Evolutionary conservation across 2,329 filamentous ascomycete species (phyloP).

Genomic region (Fusarium neocosmosporiellum): DNA sequence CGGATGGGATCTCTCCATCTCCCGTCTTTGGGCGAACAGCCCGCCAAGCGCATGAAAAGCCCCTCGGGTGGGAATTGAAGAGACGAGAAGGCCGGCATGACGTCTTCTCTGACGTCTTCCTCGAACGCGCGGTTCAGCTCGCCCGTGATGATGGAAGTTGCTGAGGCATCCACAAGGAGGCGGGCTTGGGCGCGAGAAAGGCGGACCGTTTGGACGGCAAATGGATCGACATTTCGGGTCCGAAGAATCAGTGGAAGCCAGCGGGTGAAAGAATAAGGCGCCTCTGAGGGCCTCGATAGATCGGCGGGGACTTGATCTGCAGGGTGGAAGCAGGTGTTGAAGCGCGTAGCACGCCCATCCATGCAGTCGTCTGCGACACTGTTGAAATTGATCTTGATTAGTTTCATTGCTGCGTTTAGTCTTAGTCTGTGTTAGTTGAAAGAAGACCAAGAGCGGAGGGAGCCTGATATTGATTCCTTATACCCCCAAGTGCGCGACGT

Average conservation of each 20-base stretch:
- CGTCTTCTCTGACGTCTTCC: slow-evolving; percentile 37
- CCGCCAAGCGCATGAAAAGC: slow-evolving; percentile 56
- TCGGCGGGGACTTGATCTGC: background rate
- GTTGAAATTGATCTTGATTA: background rate
- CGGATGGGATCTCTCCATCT: slow-evolving; percentile 34
- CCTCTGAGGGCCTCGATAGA: slow-evolving; percentile 31
- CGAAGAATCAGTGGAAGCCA: slow-evolving; percentile 55
- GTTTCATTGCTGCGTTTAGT: background rate
- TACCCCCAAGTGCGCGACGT: background rate
- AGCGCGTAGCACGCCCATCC: slow-evolving; percentile 5
- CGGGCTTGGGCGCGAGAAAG: slow-evolving; percentile 45
- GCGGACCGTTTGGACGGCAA: slow-evolving; percentile 43
- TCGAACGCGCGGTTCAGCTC: slow-evolving; percentile 7
- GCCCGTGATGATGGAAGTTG: slow-evolving; percentile 42
- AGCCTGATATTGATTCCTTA: background rate
- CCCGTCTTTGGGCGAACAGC: slow-evolving; percentile 58
- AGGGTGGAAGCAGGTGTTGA: slow-evolving; percentile 22
- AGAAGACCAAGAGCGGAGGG: background rate
- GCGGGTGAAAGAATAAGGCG: slow-evolving; percentile 53
- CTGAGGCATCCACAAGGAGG: slow-evolving; percentile 46
- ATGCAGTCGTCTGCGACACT: slow-evolving; percentile 7
- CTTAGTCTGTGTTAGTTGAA: background rate
- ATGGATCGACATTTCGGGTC: slow-evolving; percentile 44
- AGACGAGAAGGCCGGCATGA: slow-evolving; percentile 39
- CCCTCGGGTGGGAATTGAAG: slow-evolving; percentile 48